These are phyloP conservation scores for Xylariaceae sp. DNA, from an alignment of 2,329 filamentous ascomycete species.

Conservation along the genomic window DNA sequence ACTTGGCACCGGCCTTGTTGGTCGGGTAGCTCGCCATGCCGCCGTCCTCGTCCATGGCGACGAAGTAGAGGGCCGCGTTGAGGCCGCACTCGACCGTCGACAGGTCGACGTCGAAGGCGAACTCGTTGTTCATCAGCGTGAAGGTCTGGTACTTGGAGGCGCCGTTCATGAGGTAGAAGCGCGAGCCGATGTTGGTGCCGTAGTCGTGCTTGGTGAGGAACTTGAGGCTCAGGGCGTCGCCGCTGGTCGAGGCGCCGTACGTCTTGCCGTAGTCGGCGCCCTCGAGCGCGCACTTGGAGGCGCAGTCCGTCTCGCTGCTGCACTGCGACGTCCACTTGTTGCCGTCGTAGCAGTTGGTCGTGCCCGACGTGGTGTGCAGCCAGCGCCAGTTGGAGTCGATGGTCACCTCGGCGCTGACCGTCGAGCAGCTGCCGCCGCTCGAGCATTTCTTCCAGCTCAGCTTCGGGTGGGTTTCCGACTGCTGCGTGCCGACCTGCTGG, in stretches of 20 bases:
- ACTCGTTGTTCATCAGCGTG: constrained; percentile 53
- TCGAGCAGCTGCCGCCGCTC: constrained; percentile 38
- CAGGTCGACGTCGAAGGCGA: constrained; percentile 60
- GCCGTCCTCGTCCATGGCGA: constrained; percentile 51
- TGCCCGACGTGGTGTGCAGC: constrained; percentile 39
- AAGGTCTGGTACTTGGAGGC: constrained; percentile 54
- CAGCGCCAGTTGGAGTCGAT: constrained; percentile 51
- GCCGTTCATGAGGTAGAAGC: constrained; percentile 54
- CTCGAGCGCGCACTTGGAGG: constrained; percentile 41
- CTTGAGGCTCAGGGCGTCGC: constrained; percentile 44
- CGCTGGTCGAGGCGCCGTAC: constrained; percentile 44
- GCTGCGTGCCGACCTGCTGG: constrained; percentile 38
- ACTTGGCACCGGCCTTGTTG: constrained; percentile 44
- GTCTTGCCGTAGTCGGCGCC: constrained; percentile 42
- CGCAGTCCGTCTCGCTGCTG: constrained; percentile 36
- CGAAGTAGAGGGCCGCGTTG: constrained; percentile 58
- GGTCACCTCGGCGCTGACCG: constrained; percentile 40
- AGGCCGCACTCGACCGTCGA: constrained; percentile 56
- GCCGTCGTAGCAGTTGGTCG: constrained; percentile 46
- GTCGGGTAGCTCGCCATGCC: constrained; percentile 41
- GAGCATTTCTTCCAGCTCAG: constrained; percentile 45
- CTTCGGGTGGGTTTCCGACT: constrained; percentile 35
- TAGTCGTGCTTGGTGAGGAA: constrained; percentile 46
- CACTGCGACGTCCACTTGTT: constrained; percentile 36
- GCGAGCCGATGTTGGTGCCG: constrained; percentile 38